Conservation (phyloP, 768 basidiomycete genomes). For the Mycena capillaripes region DNA sequence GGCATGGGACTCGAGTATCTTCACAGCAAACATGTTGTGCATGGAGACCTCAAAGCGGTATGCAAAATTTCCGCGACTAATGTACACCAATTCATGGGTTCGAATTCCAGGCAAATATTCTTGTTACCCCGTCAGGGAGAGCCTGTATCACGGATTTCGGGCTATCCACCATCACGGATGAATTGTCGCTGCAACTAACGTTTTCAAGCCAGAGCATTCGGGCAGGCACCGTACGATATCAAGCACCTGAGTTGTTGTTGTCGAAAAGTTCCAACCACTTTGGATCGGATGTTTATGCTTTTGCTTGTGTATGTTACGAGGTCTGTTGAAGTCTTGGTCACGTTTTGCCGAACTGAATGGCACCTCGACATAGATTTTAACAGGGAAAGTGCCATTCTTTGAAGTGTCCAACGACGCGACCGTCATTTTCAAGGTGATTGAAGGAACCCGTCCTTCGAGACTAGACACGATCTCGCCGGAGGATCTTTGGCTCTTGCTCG, state of each 20-base stretch:
- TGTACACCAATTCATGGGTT: background rate
- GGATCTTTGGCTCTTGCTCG: no score
- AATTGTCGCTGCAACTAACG: background rate
- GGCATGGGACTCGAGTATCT: background rate
- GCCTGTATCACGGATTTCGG: background rate
- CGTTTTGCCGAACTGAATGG: background rate
- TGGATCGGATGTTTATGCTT: conserved; percentile 5
- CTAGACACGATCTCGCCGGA: no score
- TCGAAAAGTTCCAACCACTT: background rate
- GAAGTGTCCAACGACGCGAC: background rate
- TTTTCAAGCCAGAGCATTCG: background rate
- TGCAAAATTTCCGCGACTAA: background rate
- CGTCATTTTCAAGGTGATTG: no score
- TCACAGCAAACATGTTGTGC: background rate
- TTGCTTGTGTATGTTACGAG: background rate
- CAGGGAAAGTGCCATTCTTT: background rate
- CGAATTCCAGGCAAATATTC: background rate
- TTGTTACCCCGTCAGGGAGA: background rate
- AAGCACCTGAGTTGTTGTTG: background rate
- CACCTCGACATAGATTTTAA: background rate
- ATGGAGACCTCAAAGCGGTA: background rate
- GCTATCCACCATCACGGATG: background rate
- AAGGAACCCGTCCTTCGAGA: no score
- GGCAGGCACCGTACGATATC: background rate
- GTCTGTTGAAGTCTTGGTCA: background rate